These are phyloP conservation scores for Byssochlamys sp. DNA, from an alignment of 2,329 filamentous ascomycete species.

Conservation along the genomic window DNA sequence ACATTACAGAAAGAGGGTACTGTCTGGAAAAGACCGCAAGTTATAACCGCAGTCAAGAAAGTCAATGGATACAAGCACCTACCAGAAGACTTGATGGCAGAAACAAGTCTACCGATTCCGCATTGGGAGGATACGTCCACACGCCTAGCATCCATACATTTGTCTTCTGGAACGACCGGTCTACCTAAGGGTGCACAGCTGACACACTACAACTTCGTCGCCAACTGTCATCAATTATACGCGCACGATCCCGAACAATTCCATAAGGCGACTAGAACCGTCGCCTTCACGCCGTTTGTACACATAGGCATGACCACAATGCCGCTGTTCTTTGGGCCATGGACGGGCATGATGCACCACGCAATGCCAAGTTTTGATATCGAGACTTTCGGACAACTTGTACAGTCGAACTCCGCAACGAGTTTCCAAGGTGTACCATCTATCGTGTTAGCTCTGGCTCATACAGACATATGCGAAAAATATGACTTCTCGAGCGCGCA, in stretches of 20 bases:
- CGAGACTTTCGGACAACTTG: slow-evolving; percentile 26
- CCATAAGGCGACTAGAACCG: slow-evolving; percentile 23
- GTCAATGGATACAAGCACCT: slow-evolving; percentile 13
- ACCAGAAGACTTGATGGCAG: slow-evolving; percentile 17
- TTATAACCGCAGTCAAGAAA: slow-evolving; percentile 28
- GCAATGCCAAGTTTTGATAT: slow-evolving; percentile 34
- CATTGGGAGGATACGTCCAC: slow-evolving; percentile 25
- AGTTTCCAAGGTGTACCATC: slow-evolving; percentile 34
- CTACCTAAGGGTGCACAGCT: slow-evolving; percentile 47
- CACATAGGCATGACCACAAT: slow-evolving; percentile 39
- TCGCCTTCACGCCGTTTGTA: slow-evolving; percentile 37
- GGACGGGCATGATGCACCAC: slow-evolving; percentile 37
- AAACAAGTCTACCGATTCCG: slow-evolving; percentile 25
- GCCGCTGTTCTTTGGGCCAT: slow-evolving; percentile 37
- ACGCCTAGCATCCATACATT: slow-evolving; percentile 32
- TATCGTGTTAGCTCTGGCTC: slow-evolving; percentile 29
- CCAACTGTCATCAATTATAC: slow-evolving; percentile 28
- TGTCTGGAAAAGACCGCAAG: slow-evolving; percentile 24
- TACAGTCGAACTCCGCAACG: slow-evolving; percentile 28
- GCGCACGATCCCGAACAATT: slow-evolving; percentile 29
- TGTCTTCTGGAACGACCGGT: slow-evolving; percentile 39
- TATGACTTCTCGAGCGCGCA: slow-evolving; percentile 31
- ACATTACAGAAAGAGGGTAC: slow-evolving; percentile 18
- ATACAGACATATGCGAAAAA: slow-evolving; percentile 25
- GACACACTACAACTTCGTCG: slow-evolving; percentile 44